phyloP scores from a whole-genome alignment of 78 protist genomes.

The Corallochytrium limacisporum region DNA sequence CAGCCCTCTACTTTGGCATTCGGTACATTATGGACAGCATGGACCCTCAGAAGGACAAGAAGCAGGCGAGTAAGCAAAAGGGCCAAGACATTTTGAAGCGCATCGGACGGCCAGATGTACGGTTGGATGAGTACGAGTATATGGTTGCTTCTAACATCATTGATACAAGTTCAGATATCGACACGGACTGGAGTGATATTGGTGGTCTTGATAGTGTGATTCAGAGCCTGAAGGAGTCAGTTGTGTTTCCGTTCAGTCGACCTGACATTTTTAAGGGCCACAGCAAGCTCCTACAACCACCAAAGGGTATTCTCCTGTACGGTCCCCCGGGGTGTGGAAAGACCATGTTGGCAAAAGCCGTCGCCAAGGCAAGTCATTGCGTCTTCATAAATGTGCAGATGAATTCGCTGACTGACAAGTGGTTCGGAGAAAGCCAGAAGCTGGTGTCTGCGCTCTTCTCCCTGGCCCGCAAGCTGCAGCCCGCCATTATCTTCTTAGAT shows the following conservation, averaged over 20 bases:
- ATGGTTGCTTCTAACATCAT: too few relatives aligned
- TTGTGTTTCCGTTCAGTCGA: constrained; percentile 4
- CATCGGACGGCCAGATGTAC: too few relatives aligned
- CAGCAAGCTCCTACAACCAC: constrained; percentile 3
- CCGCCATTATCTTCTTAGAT: constrained; percentile 51
- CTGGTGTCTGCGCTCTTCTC: constrained; percentile 43
- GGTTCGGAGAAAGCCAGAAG: constrained; percentile 55
- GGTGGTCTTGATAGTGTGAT: not conserved
- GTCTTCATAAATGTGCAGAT: constrained; percentile 40
- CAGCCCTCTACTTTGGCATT: too few relatives aligned
- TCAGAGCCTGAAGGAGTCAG: not conserved
- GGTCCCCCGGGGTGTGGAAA: constrained; percentile 62
- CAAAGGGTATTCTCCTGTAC: constrained; percentile 21
- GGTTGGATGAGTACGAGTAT: too few relatives aligned
- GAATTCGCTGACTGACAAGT: constrained; percentile 29
- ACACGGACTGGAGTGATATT: constrained; percentile 4
- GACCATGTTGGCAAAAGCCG: constrained; percentile 37
- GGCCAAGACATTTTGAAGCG: too few relatives aligned
- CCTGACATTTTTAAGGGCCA: constrained; percentile 1
- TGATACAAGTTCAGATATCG: too few relatives aligned
- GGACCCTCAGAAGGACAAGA: too few relatives aligned
- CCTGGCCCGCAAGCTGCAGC: constrained; percentile 41
- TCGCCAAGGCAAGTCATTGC: constrained; percentile 17
- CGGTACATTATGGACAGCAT: too few relatives aligned
- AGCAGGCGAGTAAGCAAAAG: too few relatives aligned